A percentile compares a stretch with the other conserved stretches of the same genome.
Conservation (phyloP, 1,284 basidiomycete genomes). For the Prillingera fragicola region DNA sequence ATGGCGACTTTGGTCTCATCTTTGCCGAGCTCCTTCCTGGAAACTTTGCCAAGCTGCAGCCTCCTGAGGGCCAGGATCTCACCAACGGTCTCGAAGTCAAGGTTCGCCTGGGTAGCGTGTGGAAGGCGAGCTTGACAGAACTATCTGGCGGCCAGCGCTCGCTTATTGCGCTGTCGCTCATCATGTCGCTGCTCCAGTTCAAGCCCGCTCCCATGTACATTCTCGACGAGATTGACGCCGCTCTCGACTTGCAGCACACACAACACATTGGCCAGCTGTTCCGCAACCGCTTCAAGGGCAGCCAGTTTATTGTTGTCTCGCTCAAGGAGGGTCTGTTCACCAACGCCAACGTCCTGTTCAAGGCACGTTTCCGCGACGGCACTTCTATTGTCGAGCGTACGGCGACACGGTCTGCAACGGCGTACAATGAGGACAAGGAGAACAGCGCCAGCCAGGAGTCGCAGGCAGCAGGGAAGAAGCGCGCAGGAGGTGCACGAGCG, state of each 20-base stretch:
- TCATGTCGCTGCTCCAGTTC: slow-evolving; percentile 97
- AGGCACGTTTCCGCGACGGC: slow-evolving; percentile 83
- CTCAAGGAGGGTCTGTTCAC: slow-evolving; percentile 96
- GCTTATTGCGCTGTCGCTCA: slow-evolving; percentile 90
- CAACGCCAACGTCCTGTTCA: slow-evolving; percentile 95
- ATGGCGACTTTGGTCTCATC: slow-evolving; percentile 90
- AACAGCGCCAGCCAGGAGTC: slow-evolving; percentile 8
- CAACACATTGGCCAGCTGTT: slow-evolving; percentile 96
- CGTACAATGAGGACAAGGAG: slow-evolving; percentile 30
- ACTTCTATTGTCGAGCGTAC: slow-evolving; percentile 75
- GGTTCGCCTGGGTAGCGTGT: slow-evolving; percentile 85
- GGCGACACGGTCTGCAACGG: slow-evolving; percentile 23
- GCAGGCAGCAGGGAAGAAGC: neutral
- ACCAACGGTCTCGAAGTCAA: slow-evolving; percentile 97
- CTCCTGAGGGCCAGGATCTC: slow-evolving; percentile 86
- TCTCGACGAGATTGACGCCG: slow-evolving; percentile 96
- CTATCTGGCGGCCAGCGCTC: slow-evolving; percentile 95
- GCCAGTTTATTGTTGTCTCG: slow-evolving; percentile 94
- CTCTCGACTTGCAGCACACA: slow-evolving; percentile 91
- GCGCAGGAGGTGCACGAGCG: neutral
- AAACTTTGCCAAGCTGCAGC: slow-evolving; percentile 92
- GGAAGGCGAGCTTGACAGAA: slow-evolving; percentile 97
- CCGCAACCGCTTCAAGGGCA: slow-evolving; percentile 90
- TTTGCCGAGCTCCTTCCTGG: slow-evolving; percentile 94
- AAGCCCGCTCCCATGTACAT: slow-evolving; percentile 99